Base-by-base conservation (phyloP, 345 rosid genomes). In the Citrus hindsii region DNA sequence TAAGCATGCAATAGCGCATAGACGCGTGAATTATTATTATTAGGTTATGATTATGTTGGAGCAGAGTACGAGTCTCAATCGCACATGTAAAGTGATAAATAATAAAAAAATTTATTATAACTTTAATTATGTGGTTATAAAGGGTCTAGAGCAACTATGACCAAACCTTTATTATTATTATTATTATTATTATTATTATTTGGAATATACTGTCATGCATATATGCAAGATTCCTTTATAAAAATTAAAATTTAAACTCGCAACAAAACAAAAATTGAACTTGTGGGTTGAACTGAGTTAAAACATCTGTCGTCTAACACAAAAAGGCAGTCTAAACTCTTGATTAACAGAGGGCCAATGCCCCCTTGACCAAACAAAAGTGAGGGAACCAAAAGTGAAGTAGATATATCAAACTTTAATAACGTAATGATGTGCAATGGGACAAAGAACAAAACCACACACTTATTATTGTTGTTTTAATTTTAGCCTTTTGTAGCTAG, bases 241-340 rank as follows among this genome's bases (percentile, higher is more conserved):
- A 46, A 46, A 46, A 46, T 46, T 13, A 3, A 46, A 46, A 46
- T 10, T 3, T 3, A 46, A 46, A 35, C 4, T 27, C 72, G 22
- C 10, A 48, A 13, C 21, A 16, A 46, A 48, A 53, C 30, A 5
- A 71, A 70, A 48, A 70, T 16, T 27, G 9, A 70, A 70, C 38
- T 19, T 7, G 13, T 64, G 68, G 33, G 8, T 73, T 73, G 35
- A 25, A 59, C 7, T 25, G 66, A 33, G 33, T 58, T 25, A 40
- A 27, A 61, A 4, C 18, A 24, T 38, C 1, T 61, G 62, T 38
- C 51, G 78, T 65, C 61, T 70, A 53, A 51, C 1, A 35, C 19
- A 33, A 40, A 80, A 75, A 71, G 76, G 75, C 40, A 61, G 82
- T 75, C 84, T 14, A 67, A 81, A 76, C 78, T 78, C 76, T 79